Base-by-base conservation (phyloP, 2,329 filamentous ascomycete genomes). In the Rhinocladiella similis region DNA sequence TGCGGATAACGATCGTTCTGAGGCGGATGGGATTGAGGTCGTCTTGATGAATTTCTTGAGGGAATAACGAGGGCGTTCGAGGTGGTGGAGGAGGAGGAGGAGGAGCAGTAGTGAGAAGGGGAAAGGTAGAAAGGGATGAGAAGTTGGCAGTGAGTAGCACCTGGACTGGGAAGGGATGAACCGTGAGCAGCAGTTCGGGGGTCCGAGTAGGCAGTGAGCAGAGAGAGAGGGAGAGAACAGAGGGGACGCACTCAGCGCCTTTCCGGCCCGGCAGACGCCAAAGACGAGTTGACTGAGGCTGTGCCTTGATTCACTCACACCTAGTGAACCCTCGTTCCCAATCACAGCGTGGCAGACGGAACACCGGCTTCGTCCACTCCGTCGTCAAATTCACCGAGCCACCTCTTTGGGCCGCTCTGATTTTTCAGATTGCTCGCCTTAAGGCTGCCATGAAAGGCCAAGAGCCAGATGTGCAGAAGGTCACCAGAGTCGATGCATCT, bases 211-310 rank as follows among this genome's bases (percentile, higher is more conserved):
- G 14, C 5, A n/a, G 39, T 42, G 39, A 22, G 29, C 29, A 10
- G 29, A 33, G 29, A 12, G 29, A 9, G 29, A 33, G 10, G 10
- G 7, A 33, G 29, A 22, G 29, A n/a, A 10, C 47, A 14, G 29
- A 33, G 29, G 10, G 5, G 7, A n/a, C n/a, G n/a, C n/a, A n/a
- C n/a, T n/a, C 22, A 25, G 22, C 22, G 22, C 22, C 22, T 7
- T 4, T 25, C 10, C 6, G 29, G 29, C 29, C 29, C 33, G 47
- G 53, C 18, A n/a, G 16, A 29, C 6, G n/a, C 22, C n/a, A 6
- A 48, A 48, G 47, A 47, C 33, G 46, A 47, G 47, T 27, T 18
- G 14, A 42, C 49, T 57, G 56, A 58, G 56, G 56, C 56, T 58
- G 56, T 58, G 56, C 43, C 47, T 39, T 25, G 27, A 49, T 29